Evolutionary conservation across 768 basidiomycete species (phyloP).

Genomic region (Cystobasidium tubakii): DNA sequence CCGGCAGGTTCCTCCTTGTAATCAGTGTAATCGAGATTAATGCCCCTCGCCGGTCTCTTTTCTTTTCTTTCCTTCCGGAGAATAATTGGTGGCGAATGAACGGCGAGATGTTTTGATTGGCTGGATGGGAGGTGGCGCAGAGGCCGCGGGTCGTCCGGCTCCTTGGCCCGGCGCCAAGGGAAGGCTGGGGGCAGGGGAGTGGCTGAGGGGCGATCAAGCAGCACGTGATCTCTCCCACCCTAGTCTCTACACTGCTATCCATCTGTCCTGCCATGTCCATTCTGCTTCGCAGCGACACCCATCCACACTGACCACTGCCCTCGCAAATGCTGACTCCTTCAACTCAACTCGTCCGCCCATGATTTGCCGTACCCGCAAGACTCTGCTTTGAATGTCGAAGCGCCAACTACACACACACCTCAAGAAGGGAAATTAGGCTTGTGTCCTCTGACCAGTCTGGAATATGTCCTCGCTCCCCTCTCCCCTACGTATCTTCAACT

Average conservation of each 20-base stretch:
- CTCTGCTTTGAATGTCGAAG: no score
- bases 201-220: neutral
- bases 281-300: no score
- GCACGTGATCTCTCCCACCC: neutral
- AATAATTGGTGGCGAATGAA: neutral
- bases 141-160: neutral
- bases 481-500: neutral
- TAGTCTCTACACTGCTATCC: neutral
- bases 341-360: no score
- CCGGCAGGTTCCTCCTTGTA: neutral
- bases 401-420: no score
- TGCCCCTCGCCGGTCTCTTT: neutral
- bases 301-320: no score
- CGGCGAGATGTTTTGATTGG: no score
- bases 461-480: no score
- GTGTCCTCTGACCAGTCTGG: no score
- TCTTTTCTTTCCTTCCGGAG: neutral
- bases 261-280: no score
- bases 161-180: neutral
- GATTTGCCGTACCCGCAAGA: no score
- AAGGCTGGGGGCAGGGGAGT: neutral
- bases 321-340: no score
- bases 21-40: neutral
- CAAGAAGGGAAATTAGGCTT: no score
- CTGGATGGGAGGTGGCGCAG: neutral